Conservation (phyloP, 2,329 filamentous ascomycete species). For the Apiospora sp. region DNA sequence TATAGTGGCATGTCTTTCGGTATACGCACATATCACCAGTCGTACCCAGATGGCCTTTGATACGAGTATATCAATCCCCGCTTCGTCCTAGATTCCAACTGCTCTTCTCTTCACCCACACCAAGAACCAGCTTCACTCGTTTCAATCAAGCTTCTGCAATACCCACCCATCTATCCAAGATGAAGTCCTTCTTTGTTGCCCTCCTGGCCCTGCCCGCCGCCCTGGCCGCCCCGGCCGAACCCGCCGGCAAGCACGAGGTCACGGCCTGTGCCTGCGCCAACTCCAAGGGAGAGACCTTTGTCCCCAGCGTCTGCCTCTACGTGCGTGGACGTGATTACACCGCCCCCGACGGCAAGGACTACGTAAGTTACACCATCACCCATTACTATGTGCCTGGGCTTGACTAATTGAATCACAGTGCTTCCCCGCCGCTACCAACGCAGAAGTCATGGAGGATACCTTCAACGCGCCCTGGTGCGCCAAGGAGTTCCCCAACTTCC, state of each 20-base stretch:
- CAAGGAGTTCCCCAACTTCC: background rate
- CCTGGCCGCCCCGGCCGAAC: background rate
- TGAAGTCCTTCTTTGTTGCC: background rate
- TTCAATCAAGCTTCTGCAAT: background rate
- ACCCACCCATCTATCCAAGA: background rate
- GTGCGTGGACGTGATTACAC: background rate
- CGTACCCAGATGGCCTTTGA: background rate
- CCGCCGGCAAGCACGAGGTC: background rate
- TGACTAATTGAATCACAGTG: background rate
- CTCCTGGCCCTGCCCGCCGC: constrained; percentile 6
- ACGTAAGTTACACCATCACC: background rate
- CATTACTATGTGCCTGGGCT: no score
- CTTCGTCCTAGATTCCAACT: background rate
- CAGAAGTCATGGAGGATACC: background rate
- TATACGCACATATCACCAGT: background rate
- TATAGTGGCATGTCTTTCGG: background rate
- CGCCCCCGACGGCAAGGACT: background rate
- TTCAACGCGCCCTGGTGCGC: background rate
- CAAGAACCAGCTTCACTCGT: background rate
- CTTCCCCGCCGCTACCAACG: background rate
- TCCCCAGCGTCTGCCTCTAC: background rate
- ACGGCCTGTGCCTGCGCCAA: background rate
- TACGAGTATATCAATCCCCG: background rate
- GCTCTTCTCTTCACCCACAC: background rate
- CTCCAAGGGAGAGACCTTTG: background rate